These are phyloP conservation scores for Trebouxia gelatinosa DNA, from an alignment of 163 green algal species.

Conservation along the genomic window DNA sequence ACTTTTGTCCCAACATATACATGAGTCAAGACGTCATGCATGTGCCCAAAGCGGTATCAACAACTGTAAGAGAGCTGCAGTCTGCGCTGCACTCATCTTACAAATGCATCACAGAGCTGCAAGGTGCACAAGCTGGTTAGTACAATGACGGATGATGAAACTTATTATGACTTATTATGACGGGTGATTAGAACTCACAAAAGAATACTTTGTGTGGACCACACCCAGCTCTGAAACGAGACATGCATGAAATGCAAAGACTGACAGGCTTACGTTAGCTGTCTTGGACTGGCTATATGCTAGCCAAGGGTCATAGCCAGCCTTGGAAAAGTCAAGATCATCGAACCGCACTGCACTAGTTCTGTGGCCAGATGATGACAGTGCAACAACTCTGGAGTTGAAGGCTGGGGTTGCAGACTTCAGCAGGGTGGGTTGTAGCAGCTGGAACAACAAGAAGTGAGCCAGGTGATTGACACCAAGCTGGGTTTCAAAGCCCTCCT, in stretches of 20 bases:
- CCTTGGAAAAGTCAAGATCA: constrained; percentile 47
- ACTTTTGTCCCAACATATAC: too few relatives aligned
- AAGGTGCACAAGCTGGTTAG: too few relatives aligned
- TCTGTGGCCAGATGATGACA: constrained; percentile 68
- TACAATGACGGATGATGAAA: too few relatives aligned
- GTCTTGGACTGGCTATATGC: constrained; percentile 87
- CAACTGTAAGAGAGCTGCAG: too few relatives aligned
- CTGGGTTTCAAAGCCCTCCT: constrained; percentile 55
- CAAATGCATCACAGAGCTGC: too few relatives aligned
- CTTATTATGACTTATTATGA: too few relatives aligned
- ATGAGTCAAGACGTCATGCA: too few relatives aligned
- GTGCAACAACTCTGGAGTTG: constrained; percentile 72
- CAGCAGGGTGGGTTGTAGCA: constrained; percentile 27
- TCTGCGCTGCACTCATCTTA: too few relatives aligned
- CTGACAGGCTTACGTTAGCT: constrained; percentile 66
- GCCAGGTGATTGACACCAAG: constrained; percentile 52
- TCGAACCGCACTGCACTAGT: constrained; percentile 71
- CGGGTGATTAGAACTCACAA: too few relatives aligned
- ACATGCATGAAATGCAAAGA: constrained; percentile 8
- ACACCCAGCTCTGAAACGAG: too few relatives aligned
- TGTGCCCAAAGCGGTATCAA: too few relatives aligned
- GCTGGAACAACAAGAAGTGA: constrained; percentile 44
- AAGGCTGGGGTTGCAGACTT: neutral
- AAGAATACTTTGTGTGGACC: too few relatives aligned
- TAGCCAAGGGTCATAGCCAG: constrained; percentile 52